A percentile compares a stretch with the other conserved stretches of the same genome.
Conservation (phyloP, 768 basidiomycete genomes). For the Leccinum incarnatum region DNA sequence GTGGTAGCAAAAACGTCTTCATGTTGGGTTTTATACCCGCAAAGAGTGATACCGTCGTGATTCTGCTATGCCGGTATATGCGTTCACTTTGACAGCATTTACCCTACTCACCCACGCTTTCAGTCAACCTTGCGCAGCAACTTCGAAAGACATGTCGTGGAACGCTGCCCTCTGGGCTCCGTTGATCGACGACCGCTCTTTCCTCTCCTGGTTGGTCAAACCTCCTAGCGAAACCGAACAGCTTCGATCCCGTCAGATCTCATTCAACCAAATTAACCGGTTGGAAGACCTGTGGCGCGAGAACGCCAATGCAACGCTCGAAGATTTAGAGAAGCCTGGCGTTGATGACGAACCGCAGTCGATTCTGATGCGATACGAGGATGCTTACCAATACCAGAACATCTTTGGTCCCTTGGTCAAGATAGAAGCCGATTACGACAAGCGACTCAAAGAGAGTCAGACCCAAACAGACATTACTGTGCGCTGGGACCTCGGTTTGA, state of each 20-base stretch:
- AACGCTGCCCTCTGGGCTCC: conserved; percentile 98
- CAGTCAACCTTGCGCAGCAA: conserved; percentile 96
- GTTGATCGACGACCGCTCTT: conserved; percentile 96
- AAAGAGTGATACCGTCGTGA: conserved; percentile 98
- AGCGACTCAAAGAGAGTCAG: conserved; percentile 95
- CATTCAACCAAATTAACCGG: conserved; percentile 94
- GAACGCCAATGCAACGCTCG: conserved; percentile 89
- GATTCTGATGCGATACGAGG: conserved; percentile 88
- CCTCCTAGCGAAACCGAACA: conserved; percentile 96
- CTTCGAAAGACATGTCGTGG: conserved; percentile 98
- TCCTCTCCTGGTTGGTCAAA: conserved; percentile 99
- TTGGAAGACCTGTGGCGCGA: conserved; percentile 98
- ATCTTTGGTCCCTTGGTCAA: conserved; percentile 99
- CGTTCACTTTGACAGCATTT: neutral
- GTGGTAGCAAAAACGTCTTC: conserved; percentile 98
- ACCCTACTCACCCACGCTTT: neutral
- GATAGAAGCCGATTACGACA: conserved; percentile 99
- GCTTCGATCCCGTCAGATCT: conserved; percentile 93
- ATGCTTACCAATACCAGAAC: conserved; percentile 99
- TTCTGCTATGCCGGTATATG: conserved; percentile 88
- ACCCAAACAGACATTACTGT: conserved; percentile 96
- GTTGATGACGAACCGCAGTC: conserved; percentile 98
- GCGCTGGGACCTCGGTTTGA: conserved; percentile 96
- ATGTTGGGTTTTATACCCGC: conserved; percentile 99
- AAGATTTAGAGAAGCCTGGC: conserved; percentile 95